Conservation (phyloP, 768 basidiomycete species). For the Boletus barrowsii region DNA sequence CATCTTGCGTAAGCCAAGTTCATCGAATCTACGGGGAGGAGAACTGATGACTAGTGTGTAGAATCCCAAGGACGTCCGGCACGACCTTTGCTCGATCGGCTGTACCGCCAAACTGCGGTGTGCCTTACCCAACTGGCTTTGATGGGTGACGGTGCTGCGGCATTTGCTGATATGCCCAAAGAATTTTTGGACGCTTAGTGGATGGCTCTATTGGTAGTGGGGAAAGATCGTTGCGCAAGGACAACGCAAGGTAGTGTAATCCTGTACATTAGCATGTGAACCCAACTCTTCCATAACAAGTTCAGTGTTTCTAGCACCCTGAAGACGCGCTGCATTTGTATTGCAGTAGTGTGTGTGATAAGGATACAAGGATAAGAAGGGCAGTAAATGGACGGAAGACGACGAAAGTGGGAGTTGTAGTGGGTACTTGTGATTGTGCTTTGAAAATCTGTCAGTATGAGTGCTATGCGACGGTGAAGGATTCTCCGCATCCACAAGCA, state of each 20-base stretch:
- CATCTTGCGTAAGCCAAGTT: conserved; percentile 62
- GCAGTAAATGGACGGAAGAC: neutral
- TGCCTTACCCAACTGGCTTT: conserved; percentile 70
- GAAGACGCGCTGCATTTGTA: conserved; percentile 3
- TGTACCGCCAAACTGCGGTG: conserved; percentile 73
- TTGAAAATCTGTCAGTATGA: conserved; percentile 6
- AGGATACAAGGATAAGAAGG: conserved; percentile 25
- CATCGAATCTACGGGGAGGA: neutral
- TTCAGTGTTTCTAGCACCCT: neutral
- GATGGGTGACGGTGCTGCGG: conserved; percentile 70
- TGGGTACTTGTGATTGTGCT: conserved; percentile 13
- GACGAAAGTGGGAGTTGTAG: neutral
- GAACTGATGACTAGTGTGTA: conserved; percentile 29
- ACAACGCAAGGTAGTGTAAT: conserved; percentile 16
- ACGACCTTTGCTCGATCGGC: conserved; percentile 66
- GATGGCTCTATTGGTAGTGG: neutral
- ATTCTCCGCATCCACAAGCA: conserved; percentile 93
- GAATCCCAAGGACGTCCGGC: conserved; percentile 77
- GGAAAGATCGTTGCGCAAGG: conserved; percentile 1
- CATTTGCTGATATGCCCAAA: conserved; percentile 74
- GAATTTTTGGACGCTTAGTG: conserved; percentile 59
- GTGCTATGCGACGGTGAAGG: conserved; percentile 59
- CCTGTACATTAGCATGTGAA: conserved; percentile 10
- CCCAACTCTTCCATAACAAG: conserved; percentile 9
- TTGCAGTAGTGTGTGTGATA: conserved; percentile 22